phyloP scores from a whole-genome alignment of 495 filamentous ascomycete species.

The Jackrogersella minutella region DNA sequence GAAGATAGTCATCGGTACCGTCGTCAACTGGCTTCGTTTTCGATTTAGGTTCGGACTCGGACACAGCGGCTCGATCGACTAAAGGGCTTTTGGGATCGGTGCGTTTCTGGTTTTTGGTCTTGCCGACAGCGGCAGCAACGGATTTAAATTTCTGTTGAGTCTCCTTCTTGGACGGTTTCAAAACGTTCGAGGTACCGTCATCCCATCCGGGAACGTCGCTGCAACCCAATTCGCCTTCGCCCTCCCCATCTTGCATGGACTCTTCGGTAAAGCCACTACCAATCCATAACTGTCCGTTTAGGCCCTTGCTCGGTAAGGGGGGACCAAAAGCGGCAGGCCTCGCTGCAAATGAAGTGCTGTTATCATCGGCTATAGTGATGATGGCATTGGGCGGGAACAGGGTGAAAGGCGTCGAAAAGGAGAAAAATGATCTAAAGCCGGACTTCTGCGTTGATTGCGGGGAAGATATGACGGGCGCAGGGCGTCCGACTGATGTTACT shows the following conservation, averaged over 20 bases:
- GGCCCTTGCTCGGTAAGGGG: constrained; percentile 72
- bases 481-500: constrained; percentile 45
- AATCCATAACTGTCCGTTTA: constrained; percentile 88
- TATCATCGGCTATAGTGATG: constrained; percentile 96
- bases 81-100: constrained; percentile 32
- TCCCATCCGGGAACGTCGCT: constrained; percentile 97
- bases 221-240: constrained; percentile 92
- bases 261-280: constrained; percentile 89
- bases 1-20: constrained; percentile 92
- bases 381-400: constrained; percentile 94
- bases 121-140: constrained; percentile 37
- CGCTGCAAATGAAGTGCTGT: constrained; percentile 94
- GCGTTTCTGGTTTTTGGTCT: constrained; percentile 44
- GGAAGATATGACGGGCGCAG: constrained; percentile 39
- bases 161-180: constrained; percentile 41
- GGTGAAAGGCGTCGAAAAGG: constrained; percentile 64
- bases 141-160: constrained; percentile 46
- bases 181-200: constrained; percentile 54
- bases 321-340: constrained; percentile 95
- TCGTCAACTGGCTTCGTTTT: constrained; percentile 61
- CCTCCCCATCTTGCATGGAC: constrained; percentile 64
- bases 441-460: constrained; percentile 42
- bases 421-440: constrained; percentile 53
- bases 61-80: constrained; percentile 35
- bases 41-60: constrained; percentile 34